These are phyloP conservation scores for Ajuga chamaepitys DNA, from an alignment of 257 asterid species.

Conservation along the genomic window DNA sequence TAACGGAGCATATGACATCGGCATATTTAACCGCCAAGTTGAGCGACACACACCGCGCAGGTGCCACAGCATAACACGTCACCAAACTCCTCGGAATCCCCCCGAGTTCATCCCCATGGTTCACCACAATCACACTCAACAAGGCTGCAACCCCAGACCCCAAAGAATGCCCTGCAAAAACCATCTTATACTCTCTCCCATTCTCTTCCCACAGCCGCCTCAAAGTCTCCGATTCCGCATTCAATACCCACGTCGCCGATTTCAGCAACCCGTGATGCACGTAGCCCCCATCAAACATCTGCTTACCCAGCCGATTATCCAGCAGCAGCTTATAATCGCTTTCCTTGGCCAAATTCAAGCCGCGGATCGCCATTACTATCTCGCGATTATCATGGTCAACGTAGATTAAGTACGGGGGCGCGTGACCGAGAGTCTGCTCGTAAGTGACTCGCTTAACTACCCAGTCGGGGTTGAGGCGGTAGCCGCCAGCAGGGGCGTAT, in stretches of 20 bases:
- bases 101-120: constrained; percentile 60
- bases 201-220: constrained; percentile 67
- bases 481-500: constrained; percentile 60
- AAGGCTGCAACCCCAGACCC: constrained; percentile 92
- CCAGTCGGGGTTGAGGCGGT: constrained; percentile 66
- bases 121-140: constrained; percentile 65
- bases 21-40: constrained; percentile 95
- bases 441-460: constrained; percentile 68
- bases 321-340: constrained; percentile 76
- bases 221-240: constrained; percentile 63
- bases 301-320: constrained; percentile 70
- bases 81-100: constrained; percentile 72
- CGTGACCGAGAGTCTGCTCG: constrained; percentile 73
- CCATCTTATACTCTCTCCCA: constrained; percentile 62
- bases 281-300: constrained; percentile 94
- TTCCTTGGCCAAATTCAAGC: constrained; percentile 64
- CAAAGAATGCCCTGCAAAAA: constrained; percentile 86
- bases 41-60: constrained; percentile 95
- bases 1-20: constrained; percentile 66
- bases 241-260: constrained; percentile 78
- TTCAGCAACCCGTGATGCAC: constrained; percentile 85
- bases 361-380: constrained; percentile 79
- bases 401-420: constrained; percentile 93
- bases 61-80: constrained; percentile 82
- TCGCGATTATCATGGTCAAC: constrained; percentile 69